These are phyloP conservation scores for Colletotrichum zoysiae DNA, from an alignment of 2,329 filamentous ascomycete genomes.

Conservation along the genomic window DNA sequence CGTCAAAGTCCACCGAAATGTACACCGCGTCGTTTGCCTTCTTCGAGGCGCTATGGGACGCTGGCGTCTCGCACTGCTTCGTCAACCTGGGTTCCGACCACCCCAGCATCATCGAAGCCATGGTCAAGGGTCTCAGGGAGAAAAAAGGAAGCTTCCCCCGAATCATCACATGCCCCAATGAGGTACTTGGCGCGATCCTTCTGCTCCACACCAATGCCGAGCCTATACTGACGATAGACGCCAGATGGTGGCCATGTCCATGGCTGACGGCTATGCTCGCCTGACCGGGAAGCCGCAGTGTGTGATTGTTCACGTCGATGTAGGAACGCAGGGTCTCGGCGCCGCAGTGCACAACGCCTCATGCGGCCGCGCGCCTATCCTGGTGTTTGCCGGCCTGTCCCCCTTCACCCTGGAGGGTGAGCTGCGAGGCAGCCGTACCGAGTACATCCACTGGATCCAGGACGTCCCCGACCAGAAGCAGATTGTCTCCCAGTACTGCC, in stretches of 20 bases:
- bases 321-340: slow-evolving; percentile 79
- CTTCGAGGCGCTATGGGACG: slow-evolving; percentile 84
- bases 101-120: slow-evolving; percentile 79
- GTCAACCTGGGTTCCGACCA: slow-evolving; percentile 74
- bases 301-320: slow-evolving; percentile 80
- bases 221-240: neutral
- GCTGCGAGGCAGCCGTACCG: slow-evolving; percentile 76
- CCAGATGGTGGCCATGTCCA: slow-evolving; percentile 81
- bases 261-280: slow-evolving; percentile 80
- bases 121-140: slow-evolving; percentile 77
- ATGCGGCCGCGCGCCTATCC: slow-evolving; percentile 75
- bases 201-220: neutral
- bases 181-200: slow-evolving; percentile 59
- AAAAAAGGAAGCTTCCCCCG: slow-evolving; percentile 71
- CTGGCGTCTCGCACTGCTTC: slow-evolving; percentile 70
- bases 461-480: slow-evolving; percentile 81
- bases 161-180: slow-evolving; percentile 80
- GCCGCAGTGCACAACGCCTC: slow-evolving; percentile 81
- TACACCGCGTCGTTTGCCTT: slow-evolving; percentile 86
- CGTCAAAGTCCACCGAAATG: slow-evolving; percentile 50
- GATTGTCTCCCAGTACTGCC: slow-evolving; percentile 83
- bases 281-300: slow-evolving; percentile 76
- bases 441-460: slow-evolving; percentile 85
- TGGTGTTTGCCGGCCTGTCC: slow-evolving; percentile 79
- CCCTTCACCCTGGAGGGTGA: slow-evolving; percentile 80